These are phyloP conservation scores for Rhynchospora pubera DNA, from an alignment of 176 grass and related monocot genomes.

Conservation along the genomic window DNA sequence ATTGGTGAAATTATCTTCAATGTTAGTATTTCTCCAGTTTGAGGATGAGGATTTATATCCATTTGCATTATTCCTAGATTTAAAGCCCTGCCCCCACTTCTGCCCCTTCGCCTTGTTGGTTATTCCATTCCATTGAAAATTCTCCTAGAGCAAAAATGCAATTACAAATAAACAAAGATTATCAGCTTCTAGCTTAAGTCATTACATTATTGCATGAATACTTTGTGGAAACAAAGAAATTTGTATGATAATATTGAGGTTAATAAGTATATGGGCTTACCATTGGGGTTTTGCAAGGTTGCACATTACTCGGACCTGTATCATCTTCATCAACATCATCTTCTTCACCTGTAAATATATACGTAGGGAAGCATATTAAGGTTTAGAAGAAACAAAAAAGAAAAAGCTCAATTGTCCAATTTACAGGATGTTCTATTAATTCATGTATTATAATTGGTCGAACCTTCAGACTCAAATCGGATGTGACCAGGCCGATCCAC, in stretches of 20 bases:
- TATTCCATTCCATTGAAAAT: conserved; percentile 71
- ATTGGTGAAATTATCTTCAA: conserved; percentile 1
- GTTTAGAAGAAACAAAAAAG: background rate
- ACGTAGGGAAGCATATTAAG: background rate
- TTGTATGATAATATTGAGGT: background rate
- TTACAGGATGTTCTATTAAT: background rate
- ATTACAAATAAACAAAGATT: background rate
- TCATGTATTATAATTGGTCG: background rate
- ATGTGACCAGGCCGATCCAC: conserved; percentile 84
- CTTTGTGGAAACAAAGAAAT: background rate
- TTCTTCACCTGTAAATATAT: conserved; percentile 10
- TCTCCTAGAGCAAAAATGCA: conserved; percentile 40
- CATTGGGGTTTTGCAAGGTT: background rate
- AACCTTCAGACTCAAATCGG: conserved; percentile 85
- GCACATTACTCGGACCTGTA: background rate
- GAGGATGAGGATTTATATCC: background rate
- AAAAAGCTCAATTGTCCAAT: background rate
- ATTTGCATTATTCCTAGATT: background rate
- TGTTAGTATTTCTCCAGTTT: conserved; percentile 2
- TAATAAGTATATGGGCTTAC: background rate
- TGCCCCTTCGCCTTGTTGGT: conserved; percentile 88
- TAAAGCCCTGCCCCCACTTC: conserved; percentile 46
- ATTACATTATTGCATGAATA: conserved; percentile 1
- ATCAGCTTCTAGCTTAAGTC: background rate
- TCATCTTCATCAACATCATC: background rate